Evolutionary conservation across 192 early-diverging fungal genomes (phyloP).

Genomic region (Chytriomyces sp.): DNA sequence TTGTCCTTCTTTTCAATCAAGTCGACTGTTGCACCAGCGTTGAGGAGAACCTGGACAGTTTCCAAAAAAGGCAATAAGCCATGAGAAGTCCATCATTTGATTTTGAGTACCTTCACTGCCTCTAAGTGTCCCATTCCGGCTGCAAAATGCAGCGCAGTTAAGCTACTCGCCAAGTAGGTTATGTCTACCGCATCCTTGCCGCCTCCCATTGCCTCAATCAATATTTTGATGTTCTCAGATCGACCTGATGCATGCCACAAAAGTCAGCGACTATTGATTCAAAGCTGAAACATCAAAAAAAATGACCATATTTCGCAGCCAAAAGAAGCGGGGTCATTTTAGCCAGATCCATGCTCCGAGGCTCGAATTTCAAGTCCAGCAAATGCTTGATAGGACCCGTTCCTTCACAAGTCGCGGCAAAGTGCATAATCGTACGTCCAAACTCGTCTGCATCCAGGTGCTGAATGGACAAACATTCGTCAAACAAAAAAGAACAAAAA

Average conservation of each 20-base stretch:
- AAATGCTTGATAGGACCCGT: constrained; percentile 52
- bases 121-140: constrained; percentile 41
- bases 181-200: constrained; percentile 40
- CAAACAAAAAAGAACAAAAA: neutral
- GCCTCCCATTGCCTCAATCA: constrained; percentile 39
- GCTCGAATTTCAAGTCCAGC: constrained; percentile 40
- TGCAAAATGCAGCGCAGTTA: constrained; percentile 44
- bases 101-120: constrained; percentile 28
- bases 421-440: constrained; percentile 55
- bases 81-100: neutral
- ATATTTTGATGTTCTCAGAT: constrained; percentile 34
- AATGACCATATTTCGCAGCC: constrained; percentile 61
- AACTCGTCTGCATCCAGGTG: constrained; percentile 44
- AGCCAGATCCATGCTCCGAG: constrained; percentile 35
- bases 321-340: constrained; percentile 54
- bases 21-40: constrained; percentile 46
- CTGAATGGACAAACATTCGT: neutral
- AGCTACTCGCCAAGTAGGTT: constrained; percentile 44
- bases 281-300: too few species aligned
- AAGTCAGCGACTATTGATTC: neutral
- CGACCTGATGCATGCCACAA: constrained; percentile 17
- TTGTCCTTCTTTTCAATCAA: constrained; percentile 39
- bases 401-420: constrained; percentile 54
- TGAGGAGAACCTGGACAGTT: constrained; percentile 32
- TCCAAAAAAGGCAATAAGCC: neutral